Conservation (phyloP, 2,329 filamentous ascomycete genomes). For the Esteya vermicola region DNA sequence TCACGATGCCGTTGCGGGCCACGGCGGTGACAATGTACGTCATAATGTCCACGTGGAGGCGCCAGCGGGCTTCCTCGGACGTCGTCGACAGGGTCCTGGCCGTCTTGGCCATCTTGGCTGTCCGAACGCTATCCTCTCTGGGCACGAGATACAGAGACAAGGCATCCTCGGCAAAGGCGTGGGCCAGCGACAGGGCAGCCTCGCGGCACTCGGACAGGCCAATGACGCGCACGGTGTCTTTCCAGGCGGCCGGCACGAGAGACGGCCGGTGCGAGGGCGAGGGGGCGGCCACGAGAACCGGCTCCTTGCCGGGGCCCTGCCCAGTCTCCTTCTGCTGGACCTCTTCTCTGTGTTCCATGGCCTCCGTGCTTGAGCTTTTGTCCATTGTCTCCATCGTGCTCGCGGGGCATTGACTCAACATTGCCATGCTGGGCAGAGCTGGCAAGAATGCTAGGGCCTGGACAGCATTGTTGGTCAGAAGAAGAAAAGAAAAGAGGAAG, state of each 20-base stretch:
- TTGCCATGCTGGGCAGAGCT: constrained; percentile 32
- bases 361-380: too few species aligned
- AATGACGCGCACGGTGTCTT: constrained; percentile 46
- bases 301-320: too few species aligned
- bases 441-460: too few species aligned
- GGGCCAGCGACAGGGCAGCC: constrained; percentile 57
- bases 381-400: too few species aligned
- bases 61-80: constrained; percentile 60
- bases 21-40: constrained; percentile 66
- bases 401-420: constrained; percentile 16
- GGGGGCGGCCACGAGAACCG: too few species aligned
- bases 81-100: not conserved
- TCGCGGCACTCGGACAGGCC: constrained; percentile 53
- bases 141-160: constrained; percentile 57
- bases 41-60: constrained; percentile 63
- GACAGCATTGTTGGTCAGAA: too few species aligned
- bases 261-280: too few species aligned
- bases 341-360: too few species aligned
- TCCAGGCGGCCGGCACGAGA: constrained; percentile 38
- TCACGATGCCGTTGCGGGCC: constrained; percentile 58
- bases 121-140: constrained; percentile 42
- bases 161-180: constrained; percentile 64
- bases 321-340: too few species aligned
- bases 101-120: not conserved
- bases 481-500: too few species aligned